Evolutionary conservation across 2,329 filamentous ascomycete genomes (phyloP).

Genomic region (Mollisia scopiformis): DNA sequence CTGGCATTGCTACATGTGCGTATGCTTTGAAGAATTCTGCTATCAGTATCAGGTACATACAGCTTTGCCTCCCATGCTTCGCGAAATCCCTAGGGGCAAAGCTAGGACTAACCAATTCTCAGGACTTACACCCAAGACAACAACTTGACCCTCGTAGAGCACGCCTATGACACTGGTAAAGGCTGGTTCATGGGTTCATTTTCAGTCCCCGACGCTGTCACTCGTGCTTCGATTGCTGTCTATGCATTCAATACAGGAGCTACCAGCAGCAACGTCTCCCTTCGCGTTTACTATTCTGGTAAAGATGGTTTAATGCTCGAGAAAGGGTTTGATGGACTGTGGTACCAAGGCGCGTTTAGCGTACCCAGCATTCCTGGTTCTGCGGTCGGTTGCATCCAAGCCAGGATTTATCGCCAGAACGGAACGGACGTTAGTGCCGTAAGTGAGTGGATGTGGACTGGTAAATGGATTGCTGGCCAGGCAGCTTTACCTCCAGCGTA

Average conservation of each 20-base stretch:
- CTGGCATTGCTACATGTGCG: constrained; percentile 6
- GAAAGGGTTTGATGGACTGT: constrained; percentile 13
- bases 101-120: neutral
- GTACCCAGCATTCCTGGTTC: constrained; percentile 13
- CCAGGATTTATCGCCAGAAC: constrained; percentile 12
- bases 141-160: constrained; percentile 10
- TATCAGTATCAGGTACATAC: constrained; percentile 10
- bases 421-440: constrained; percentile 9
- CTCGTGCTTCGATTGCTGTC: constrained; percentile 7
- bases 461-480: constrained; percentile 5
- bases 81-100: neutral
- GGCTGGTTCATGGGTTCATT: constrained; percentile 7
- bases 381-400: constrained; percentile 6
- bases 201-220: constrained; percentile 3
- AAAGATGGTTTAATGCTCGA: constrained; percentile 9
- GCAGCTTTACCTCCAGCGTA: constrained; percentile 10
- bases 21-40: neutral
- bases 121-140: constrained; percentile 11
- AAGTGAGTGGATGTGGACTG: constrained; percentile 12
- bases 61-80: neutral
- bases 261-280: neutral
- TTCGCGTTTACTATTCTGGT: constrained; percentile 13
- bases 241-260: constrained; percentile 5
- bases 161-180: constrained; percentile 3
- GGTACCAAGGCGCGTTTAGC: constrained; percentile 16